Evolutionary conservation across 78 protist genomes (phyloP).

Genomic region (Dictyostelium capitatum): DNA sequence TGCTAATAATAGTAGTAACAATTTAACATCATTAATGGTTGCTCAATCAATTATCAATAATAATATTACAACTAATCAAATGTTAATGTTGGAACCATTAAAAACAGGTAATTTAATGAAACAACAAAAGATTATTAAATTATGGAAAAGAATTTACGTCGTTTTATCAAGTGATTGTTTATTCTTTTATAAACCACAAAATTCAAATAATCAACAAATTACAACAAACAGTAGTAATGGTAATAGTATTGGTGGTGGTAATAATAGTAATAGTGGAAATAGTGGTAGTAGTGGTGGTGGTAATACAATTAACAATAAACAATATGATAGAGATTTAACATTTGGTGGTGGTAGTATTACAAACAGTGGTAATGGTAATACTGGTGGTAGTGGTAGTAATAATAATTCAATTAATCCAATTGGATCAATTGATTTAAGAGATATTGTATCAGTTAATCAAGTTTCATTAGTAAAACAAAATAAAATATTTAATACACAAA

Average conservation of each 20-base stretch:
- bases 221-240: background rate
- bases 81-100: conserved; percentile 34
- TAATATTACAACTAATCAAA: background rate
- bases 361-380: background rate
- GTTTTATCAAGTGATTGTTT: conserved; percentile 54
- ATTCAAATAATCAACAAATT: conserved; percentile 1
- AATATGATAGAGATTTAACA: background rate
- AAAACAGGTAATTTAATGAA: conserved; percentile 56
- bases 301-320: no score
- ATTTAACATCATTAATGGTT: background rate
- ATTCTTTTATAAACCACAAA: conserved; percentile 34
- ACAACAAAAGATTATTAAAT: conserved; percentile 53
- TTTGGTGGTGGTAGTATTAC: background rate
- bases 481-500: background rate
- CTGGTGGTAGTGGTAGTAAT: background rate
- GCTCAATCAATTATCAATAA: background rate
- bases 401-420: conserved; percentile 30
- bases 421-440: conserved; percentile 56
- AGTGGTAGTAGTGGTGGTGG: background rate
- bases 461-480: conserved; percentile 37
- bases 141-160: conserved; percentile 66
- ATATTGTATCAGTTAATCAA: conserved; percentile 59
- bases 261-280: background rate
- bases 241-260: background rate
- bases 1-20: background rate